A percentile compares a stretch with the other conserved stretches of the same genome.
phyloP scores from a whole-genome alignment of 768 basidiomycete genomes.

The Leucosporidium yakuticum region DNA sequence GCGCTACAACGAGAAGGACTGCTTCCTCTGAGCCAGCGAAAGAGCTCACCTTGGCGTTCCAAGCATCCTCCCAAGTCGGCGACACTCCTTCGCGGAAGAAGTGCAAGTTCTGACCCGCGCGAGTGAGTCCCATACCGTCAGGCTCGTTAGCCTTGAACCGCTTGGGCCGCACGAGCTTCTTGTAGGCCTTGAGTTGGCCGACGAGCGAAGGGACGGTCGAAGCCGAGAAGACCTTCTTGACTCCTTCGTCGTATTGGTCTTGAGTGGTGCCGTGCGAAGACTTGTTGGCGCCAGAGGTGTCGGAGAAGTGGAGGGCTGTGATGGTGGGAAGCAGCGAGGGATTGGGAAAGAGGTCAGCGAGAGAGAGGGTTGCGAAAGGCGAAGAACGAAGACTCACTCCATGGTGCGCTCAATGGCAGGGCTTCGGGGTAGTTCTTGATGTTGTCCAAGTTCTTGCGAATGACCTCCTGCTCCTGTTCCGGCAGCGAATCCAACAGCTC shows the following conservation, averaged over 20 bases:
- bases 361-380: background rate
- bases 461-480: slow-evolving; percentile 9
- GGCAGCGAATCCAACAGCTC: background rate
- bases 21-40: no score
- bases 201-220: slow-evolving; percentile 17
- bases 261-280: slow-evolving; percentile 25
- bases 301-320: slow-evolving; percentile 29
- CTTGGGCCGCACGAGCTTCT: slow-evolving; percentile 20
- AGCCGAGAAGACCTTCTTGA: slow-evolving; percentile 24
- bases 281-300: slow-evolving; percentile 28
- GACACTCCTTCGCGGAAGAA: slow-evolving; percentile 29
- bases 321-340: background rate
- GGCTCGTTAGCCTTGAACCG: slow-evolving; percentile 15
- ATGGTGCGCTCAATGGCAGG: slow-evolving; percentile 26
- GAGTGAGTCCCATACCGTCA: slow-evolving; percentile 17
- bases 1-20: background rate
- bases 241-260: slow-evolving; percentile 28
- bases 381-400: slow-evolving; percentile 18
- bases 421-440: slow-evolving; percentile 22
- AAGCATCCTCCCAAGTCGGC: slow-evolving; percentile 36
- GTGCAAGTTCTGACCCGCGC: slow-evolving; percentile 32
- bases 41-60: slow-evolving; percentile 29
- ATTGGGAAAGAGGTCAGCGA: background rate
- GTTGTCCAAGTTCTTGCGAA: slow-evolving; percentile 23
- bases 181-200: slow-evolving; percentile 31